phyloP scores from a whole-genome alignment of 352 stramenopile genomes.

The Globisporangium recalcitrans region DNA sequence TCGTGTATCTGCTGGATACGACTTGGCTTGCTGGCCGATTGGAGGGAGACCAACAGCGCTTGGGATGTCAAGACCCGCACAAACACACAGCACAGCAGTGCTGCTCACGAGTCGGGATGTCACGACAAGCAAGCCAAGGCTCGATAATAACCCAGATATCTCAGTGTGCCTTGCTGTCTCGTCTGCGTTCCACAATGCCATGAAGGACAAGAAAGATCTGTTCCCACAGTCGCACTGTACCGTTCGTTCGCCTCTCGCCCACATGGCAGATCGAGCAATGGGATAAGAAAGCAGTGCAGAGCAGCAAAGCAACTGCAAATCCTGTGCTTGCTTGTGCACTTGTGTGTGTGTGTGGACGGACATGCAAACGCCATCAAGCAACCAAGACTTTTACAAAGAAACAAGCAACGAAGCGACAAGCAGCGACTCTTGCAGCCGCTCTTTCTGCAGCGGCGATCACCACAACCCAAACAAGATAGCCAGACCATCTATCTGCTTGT shows the following conservation, averaged over 20 bases:
- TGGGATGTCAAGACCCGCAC: too few relatives aligned
- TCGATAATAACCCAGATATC: neutral
- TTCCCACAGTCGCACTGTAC: neutral
- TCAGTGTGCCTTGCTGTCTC: neutral
- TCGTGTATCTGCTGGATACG: neutral
- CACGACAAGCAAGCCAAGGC: neutral
- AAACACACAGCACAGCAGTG: too few relatives aligned
- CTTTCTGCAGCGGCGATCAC: too few relatives aligned
- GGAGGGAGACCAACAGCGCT: too few relatives aligned
- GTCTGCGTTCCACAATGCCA: neutral
- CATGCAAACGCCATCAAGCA: neutral
- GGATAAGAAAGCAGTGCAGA: slow-evolving; percentile 1
- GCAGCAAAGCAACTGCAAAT: neutral
- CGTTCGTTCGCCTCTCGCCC: too few relatives aligned
- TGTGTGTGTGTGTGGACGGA: too few relatives aligned
- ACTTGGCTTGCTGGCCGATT: neutral
- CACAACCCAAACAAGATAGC: too few relatives aligned
- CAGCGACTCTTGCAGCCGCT: neutral
- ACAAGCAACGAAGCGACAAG: neutral
- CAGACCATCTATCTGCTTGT: neutral
- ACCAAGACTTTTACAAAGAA: too few relatives aligned
- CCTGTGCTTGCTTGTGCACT: neutral
- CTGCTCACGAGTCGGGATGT: too few relatives aligned
- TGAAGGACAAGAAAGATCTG: neutral
- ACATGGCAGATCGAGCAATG: neutral